Evolutionary conservation across 225 moss, liverwort and hornwort genomes (phyloP).

Genomic region (Takakia lepidozioides): DNA sequence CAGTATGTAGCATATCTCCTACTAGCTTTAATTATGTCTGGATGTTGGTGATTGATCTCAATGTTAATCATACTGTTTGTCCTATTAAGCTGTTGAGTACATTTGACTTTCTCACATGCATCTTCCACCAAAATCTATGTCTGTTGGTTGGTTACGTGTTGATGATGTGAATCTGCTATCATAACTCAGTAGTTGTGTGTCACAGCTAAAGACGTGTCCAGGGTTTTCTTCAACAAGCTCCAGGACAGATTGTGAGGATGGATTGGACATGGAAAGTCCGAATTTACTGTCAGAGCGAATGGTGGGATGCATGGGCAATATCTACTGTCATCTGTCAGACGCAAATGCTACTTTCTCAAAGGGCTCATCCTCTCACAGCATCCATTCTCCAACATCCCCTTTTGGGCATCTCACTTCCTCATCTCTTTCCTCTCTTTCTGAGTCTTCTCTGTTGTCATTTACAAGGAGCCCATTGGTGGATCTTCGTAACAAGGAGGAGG

Average conservation of each 20-base stretch:
- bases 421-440: constrained; percentile 51
- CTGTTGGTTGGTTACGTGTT: no score
- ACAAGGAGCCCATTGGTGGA: constrained; percentile 67
- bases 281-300: constrained; percentile 88
- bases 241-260: constrained; percentile 21
- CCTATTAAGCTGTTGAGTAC: no score
- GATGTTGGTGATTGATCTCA: no score
- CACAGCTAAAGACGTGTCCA: constrained; percentile 28
- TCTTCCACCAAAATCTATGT: no score
- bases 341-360: constrained; percentile 16
- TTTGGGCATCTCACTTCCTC: constrained; percentile 28
- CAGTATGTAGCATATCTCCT: constrained; percentile 17
- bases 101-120: no score
- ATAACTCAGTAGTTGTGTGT: no score
- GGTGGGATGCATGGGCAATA: constrained; percentile 71
- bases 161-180: no score
- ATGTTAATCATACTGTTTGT: no score
- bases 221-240: constrained; percentile 34
- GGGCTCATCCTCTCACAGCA: constrained; percentile 23
- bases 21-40: no score
- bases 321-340: constrained; percentile 71
- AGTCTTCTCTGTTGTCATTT: constrained; percentile 64
- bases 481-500: constrained; percentile 32
- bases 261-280: constrained; percentile 25
- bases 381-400: constrained; percentile 59